These are phyloP conservation scores for Fusarium xylarioides DNA, from an alignment of 2,329 filamentous ascomycete species.

Conservation along the genomic window DNA sequence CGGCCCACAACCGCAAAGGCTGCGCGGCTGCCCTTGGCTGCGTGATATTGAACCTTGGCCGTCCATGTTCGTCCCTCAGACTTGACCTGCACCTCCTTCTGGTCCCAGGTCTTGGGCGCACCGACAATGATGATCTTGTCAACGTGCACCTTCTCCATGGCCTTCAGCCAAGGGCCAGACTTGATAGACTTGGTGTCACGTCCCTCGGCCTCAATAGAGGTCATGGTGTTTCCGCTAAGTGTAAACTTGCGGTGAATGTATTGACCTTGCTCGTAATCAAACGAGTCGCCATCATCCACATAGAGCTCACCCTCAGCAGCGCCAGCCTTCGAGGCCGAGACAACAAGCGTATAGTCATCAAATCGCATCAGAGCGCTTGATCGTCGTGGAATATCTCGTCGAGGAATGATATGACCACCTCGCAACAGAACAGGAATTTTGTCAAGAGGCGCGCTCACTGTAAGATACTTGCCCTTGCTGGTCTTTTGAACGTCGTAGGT, in stretches of 20 bases:
- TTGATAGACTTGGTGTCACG: constrained; percentile 61
- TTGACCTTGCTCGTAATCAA: constrained; percentile 84
- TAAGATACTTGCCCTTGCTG: constrained; percentile 74
- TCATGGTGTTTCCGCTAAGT: constrained; percentile 69
- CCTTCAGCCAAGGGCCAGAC: constrained; percentile 78
- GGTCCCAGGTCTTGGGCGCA: constrained; percentile 76
- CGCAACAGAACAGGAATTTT: constrained; percentile 91
- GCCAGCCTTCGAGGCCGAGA: constrained; percentile 69
- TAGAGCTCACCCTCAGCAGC: constrained; percentile 83
- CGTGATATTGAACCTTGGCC: constrained; percentile 68
- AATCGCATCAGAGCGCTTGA: constrained; percentile 90
- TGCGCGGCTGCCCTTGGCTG: constrained; percentile 56
- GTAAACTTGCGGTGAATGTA: constrained; percentile 87
- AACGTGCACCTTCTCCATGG: constrained; percentile 79
- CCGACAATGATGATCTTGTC: constrained; percentile 88
- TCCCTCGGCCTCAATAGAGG: constrained; percentile 72
- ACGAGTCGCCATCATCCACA: constrained; percentile 92
- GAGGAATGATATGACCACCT: constrained; percentile 89
- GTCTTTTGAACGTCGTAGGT: constrained; percentile 79
- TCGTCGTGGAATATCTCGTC: constrained; percentile 86
- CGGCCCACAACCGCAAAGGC: constrained; percentile 63
- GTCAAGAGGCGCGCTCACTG: constrained; percentile 80
- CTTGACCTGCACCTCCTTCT: constrained; percentile 66
- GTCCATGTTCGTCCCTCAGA: constrained; percentile 63
- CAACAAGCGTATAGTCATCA: constrained; percentile 92